phyloP scores from a whole-genome alignment of 495 filamentous ascomycete genomes.

The Daldinia vernicosa region DNA sequence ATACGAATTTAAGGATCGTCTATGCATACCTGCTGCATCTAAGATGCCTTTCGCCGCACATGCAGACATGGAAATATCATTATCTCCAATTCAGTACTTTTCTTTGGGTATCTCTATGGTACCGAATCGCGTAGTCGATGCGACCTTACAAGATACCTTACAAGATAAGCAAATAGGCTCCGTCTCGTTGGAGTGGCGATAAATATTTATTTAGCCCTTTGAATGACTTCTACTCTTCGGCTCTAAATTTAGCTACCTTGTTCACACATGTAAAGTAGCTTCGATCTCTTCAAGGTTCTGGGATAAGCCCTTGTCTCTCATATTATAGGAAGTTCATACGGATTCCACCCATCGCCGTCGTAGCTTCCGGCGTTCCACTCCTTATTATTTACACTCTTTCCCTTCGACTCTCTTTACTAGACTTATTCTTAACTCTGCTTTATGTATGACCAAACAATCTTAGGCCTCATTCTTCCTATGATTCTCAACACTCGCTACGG shows the following conservation, averaged over 20 bases:
- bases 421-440: background rate
- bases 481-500: background rate
- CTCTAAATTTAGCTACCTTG: constrained; percentile 10
- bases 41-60: constrained; percentile 1
- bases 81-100: background rate
- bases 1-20: constrained; percentile 29
- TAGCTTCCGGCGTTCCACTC: background rate
- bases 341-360: constrained; percentile 4
- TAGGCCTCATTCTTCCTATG: background rate
- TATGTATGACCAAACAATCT: background rate
- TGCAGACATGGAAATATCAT: constrained; percentile 4
- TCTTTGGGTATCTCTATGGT: background rate
- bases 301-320: background rate
- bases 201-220: background rate
- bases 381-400: background rate
- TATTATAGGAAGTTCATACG: background rate
- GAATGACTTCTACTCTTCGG: constrained; percentile 3
- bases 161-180: constrained; percentile 28
- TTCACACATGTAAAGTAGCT: constrained; percentile 18
- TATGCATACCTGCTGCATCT: constrained; percentile 12
- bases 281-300: background rate
- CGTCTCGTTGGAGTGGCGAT: constrained; percentile 27
- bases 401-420: background rate
- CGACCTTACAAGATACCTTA: constrained; percentile 33
- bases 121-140: constrained; percentile 16